Percentiles rank a stretch among this genome's conserved stretches.
These are phyloP conservation scores for Cordyceps cateniannulata DNA, from an alignment of 2,329 filamentous ascomycete genomes.

Conservation along the genomic window DNA sequence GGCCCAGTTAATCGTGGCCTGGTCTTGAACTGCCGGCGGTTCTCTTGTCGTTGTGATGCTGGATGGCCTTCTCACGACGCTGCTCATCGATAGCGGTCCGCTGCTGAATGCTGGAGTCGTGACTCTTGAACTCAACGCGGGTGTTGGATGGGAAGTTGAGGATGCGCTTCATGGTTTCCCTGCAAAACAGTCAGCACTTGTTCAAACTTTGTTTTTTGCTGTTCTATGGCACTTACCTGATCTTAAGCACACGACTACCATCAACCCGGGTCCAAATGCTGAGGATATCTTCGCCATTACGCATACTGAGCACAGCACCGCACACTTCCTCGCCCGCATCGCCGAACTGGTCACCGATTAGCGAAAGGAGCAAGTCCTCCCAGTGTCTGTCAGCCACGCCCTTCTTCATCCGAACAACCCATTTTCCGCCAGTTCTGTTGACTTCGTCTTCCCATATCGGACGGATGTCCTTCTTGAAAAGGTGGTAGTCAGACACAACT, in stretches of 20 bases:
- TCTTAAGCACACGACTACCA: conserved; percentile 89
- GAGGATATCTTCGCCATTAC: conserved; percentile 93
- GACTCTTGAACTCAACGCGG: conserved; percentile 89
- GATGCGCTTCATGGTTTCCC: conserved; percentile 89
- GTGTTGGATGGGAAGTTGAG: conserved; percentile 83
- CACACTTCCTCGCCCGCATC: conserved; percentile 93
- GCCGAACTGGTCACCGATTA: conserved; percentile 88
- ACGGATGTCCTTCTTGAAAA: conserved; percentile 93
- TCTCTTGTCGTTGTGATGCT: conserved; percentile 38
- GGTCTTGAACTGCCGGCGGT: conserved; percentile 28
- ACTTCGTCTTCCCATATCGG: conserved; percentile 98
- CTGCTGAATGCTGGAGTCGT: conserved; percentile 93
- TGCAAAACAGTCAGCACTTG: conserved; percentile 28
- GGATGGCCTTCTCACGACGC: conserved; percentile 70
- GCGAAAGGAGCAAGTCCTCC: conserved; percentile 86
- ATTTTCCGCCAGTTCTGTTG: conserved; percentile 94
- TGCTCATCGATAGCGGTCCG: conserved; percentile 85
- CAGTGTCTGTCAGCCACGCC: conserved; percentile 94
- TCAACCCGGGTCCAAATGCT: conserved; percentile 97
- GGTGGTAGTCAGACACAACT: conserved; percentile 92
- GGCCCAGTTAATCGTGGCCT: conserved; percentile 23
- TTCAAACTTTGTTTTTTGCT: not conserved
- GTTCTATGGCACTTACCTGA: conserved; percentile 57
- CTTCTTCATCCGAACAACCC: conserved; percentile 95
- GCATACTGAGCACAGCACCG: conserved; percentile 86